Evolutionary conservation across 257 asterid species (phyloP), one percentile per base, ranked within the genome.

Genomic region (Solanum okadae): DNA sequence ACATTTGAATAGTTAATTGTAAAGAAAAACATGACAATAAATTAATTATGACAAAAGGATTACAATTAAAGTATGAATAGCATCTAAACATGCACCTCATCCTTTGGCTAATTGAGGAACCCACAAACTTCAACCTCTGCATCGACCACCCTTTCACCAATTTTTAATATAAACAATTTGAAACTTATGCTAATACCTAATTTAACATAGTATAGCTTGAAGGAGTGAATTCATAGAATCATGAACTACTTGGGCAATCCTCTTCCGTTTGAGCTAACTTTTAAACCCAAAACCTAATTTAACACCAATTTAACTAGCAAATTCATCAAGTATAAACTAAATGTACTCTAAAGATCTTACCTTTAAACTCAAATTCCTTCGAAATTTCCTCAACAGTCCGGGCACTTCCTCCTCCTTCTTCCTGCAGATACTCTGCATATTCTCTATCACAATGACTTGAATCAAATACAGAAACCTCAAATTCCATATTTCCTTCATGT

Each of bases 401-500:
- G 2, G 13, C 65, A 12, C 63, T 63, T 27, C 61, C 14, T 67
- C 18, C 49, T 3, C 18, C 49, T 25, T 52, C 76, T 3, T 10
- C 75, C 31, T 44, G 40, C 40, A 44, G 5, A 70, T 40, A 34
- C 75, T 73, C 42, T 35, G 10, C 35, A 81, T 76, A 42, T 44
- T 82, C 59, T 65, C 49, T 67, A 10, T 71, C 68, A 68, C 90
- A 84, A 5, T 33, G 59, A 83, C 76, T 89, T 8, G 87, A 70
- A 25, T 89, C 87, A 70, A 86, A 86, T 3, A 86, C 11, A 34
- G 14, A 7, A 14, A 86, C 90, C 22, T 89, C 86, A 67, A 89
- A 89, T 78, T 86, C 84, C 89, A 44, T 86, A 5, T 86, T 6
- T 61, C 90, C 88, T 89, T 89, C 87, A 63, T 89, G 90, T 35